Base-by-base conservation (phyloP, 805 yeast genomes). In the Candida tammaniensis region DNA sequence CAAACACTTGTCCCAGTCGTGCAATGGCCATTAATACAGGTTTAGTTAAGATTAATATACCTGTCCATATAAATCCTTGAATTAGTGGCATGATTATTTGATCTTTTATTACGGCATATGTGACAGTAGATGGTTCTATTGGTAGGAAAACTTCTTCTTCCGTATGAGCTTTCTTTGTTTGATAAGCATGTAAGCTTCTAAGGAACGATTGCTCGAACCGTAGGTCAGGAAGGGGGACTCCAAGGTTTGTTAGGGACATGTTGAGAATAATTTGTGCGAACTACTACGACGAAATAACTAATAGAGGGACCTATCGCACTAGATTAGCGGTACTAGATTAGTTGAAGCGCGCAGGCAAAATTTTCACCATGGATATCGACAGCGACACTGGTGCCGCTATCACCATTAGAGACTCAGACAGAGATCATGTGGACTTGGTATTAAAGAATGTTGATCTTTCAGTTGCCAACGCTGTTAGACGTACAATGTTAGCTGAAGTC, bases 401-500 rank as follows among this genome's bases (percentile, higher is more conserved):
- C 44, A 87, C 91, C 30, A 91, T 93, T 57, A 80, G 97, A 61
- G 80, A 81, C 53, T 80, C 91, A 13, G 88, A 83, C 30, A 72
- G 73, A 45, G 97, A 91, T 54, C 84, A 79, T 52, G 97, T 93
- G 43, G 95, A 93, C 59, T 84, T 93, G 53, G 86, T 91, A 24
- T 62, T 93, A 37, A 76, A 86, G 28, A 87, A 88, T 53, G 89
- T 88, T 21, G 97, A 91, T 55, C 61, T 93, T 40, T 77, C 96
- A 47, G 67, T 91, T 52, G 98, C 98, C 13, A 93, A 93, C 70
- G 85, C 98, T 11, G 48, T 93, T 24, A 76, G 99, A 49, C 74
- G 99, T 57, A 79, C 84, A 25, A 89, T 93, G 86, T 70, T 93
- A 42, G 89, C 96, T 2, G 99, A 93, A 61, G 93, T 93, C 38